Percentiles rank a stretch among this genome's conserved stretches.
These are phyloP conservation scores for Phoma sp. DNA, from an alignment of 2,329 filamentous ascomycete species.

Conservation along the genomic window DNA sequence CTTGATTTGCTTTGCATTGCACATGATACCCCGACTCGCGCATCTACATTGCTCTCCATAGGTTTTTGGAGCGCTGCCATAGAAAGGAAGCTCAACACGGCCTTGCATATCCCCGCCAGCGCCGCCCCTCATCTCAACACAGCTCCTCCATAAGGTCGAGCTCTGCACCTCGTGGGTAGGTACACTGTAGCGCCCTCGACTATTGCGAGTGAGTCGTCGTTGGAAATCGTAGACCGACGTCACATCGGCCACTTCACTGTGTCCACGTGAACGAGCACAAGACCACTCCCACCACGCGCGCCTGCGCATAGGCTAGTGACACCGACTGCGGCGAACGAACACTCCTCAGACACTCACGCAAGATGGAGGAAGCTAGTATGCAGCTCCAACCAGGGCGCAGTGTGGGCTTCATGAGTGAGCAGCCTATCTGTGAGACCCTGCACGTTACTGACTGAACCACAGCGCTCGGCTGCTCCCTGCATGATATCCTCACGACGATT, in stretches of 20 bases:
- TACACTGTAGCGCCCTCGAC: background rate
- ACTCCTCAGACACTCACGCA: constrained; percentile 2
- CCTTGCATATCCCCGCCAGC: background rate
- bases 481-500: constrained; percentile 85
- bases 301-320: background rate
- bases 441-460: constrained; percentile 26
- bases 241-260: constrained; percentile 1
- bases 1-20: background rate
- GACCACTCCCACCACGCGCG: constrained; percentile 12
- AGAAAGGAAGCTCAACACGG: background rate
- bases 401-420: constrained; percentile 52
- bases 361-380: constrained; percentile 44
- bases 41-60: background rate
- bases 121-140: constrained; percentile 3
- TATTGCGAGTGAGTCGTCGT: background rate
- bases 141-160: background rate
- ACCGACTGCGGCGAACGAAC: constrained; percentile 18
- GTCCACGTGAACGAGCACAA: constrained; percentile 40
- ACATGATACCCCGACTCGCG: background rate
- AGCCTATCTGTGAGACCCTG: background rate
- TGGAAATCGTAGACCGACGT: background rate
- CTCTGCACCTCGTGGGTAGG: background rate
- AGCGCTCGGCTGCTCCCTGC: constrained; percentile 90
- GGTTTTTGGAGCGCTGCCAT: background rate
- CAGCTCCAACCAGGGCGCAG: constrained; percentile 40